Evolutionary conservation across 805 yeast genomes (phyloP).

Genomic region (Yamadazyma kitorensis): DNA sequence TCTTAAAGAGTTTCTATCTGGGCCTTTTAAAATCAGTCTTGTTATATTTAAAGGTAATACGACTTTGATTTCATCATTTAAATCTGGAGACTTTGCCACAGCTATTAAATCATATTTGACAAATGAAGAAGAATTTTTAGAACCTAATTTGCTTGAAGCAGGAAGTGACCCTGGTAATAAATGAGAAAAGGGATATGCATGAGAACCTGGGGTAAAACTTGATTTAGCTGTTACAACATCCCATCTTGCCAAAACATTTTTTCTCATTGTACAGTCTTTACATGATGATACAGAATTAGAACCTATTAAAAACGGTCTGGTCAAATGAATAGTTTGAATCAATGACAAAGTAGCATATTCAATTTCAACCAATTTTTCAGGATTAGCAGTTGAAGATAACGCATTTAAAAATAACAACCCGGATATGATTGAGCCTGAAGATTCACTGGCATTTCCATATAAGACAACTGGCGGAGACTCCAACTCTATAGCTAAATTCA

Average conservation of each 20-base stretch:
- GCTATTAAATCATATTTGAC: conserved; percentile 81
- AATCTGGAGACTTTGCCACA: conserved; percentile 31
- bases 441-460: conserved; percentile 74
- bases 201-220: conserved; percentile 63
- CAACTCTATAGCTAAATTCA: conserved; percentile 44
- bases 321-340: conserved; percentile 66
- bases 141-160: conserved; percentile 69
- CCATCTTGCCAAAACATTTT: conserved; percentile 80
- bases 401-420: conserved; percentile 64
- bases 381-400: conserved; percentile 1
- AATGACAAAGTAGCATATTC: conserved; percentile 61
- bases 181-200: conserved; percentile 90
- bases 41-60: conserved; percentile 68
- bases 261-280: conserved; percentile 51
- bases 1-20: conserved; percentile 81
- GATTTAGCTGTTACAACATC: conserved; percentile 64
- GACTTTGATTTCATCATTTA: conserved; percentile 25
- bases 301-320: conserved; percentile 64
- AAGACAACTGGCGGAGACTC: conserved; percentile 92
- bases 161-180: conserved; percentile 86
- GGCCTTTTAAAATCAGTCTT: conserved; percentile 76
- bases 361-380: conserved; percentile 35
- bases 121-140: conserved; percentile 42
- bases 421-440: conserved; percentile 81
- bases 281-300: conserved; percentile 51